Evolutionary conservation across 108 stramenopile species (phyloP).

Genomic region (Pseudonitzschia delicatissima): DNA sequence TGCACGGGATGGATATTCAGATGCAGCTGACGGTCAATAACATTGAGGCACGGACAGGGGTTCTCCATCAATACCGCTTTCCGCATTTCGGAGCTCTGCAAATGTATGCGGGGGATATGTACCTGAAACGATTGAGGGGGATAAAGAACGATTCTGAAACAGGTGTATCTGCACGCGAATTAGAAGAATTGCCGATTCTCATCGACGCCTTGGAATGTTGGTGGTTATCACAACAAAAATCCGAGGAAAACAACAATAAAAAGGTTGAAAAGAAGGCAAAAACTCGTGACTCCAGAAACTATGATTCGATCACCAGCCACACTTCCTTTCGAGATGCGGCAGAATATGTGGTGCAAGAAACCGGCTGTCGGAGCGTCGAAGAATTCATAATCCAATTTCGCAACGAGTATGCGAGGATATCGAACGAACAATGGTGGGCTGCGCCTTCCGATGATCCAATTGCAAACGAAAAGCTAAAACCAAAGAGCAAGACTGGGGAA

Average conservation of each 20-base stretch:
- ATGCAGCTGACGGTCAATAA: slow-evolving; percentile 48
- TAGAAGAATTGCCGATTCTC: slow-evolving; percentile 22
- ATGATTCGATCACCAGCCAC: neutral
- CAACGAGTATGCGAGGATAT: slow-evolving; percentile 17
- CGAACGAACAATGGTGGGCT: no score
- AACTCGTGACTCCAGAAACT: neutral
- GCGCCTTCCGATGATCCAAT: no score
- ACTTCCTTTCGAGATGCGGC: slow-evolving; percentile 24
- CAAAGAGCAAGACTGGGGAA: neutral
- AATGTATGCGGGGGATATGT: slow-evolving; percentile 45
- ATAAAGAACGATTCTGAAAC: neutral
- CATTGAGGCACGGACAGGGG: slow-evolving; percentile 45
- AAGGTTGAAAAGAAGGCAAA: neutral
- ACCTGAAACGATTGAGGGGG: slow-evolving; percentile 11
- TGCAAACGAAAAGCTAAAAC: neutral
- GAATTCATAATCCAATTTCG: slow-evolving; percentile 22
- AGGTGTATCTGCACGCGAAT: slow-evolving; percentile 24
- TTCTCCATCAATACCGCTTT: slow-evolving; percentile 51
- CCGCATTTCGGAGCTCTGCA: slow-evolving; percentile 41
- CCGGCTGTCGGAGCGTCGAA: slow-evolving; percentile 19
- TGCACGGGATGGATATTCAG: slow-evolving; percentile 55
- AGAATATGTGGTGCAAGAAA: neutral
- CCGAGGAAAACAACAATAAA: neutral
- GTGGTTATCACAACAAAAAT: slow-evolving; percentile 19
- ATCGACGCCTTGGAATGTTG: slow-evolving; percentile 25